Conservation (phyloP, 2,329 filamentous ascomycete genomes). For the Cladosporium colombiae region DNA sequence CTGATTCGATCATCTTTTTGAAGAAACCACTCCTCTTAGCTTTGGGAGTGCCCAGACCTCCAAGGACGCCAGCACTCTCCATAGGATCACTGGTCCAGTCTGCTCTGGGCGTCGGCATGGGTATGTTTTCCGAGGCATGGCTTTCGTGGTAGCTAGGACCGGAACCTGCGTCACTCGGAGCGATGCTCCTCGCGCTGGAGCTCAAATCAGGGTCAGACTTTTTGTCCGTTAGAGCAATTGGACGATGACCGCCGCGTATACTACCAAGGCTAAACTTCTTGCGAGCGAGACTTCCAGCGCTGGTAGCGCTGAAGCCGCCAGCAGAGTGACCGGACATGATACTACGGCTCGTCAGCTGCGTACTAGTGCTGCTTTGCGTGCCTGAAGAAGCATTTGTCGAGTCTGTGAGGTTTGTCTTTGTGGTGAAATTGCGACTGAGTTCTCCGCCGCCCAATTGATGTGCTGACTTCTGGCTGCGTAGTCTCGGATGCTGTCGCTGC, state of each 20-base stretch:
- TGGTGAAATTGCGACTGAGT: constrained; percentile 79
- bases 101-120: constrained; percentile 64
- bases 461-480: constrained; percentile 68
- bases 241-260: constrained; percentile 30
- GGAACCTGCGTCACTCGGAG: constrained; percentile 54
- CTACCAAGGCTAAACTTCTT: constrained; percentile 60
- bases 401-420: constrained; percentile 80
- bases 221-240: constrained; percentile 26
- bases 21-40: constrained; percentile 86
- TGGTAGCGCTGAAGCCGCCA: constrained; percentile 88
- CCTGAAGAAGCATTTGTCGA: constrained; percentile 58
- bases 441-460: constrained; percentile 71
- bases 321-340: constrained; percentile 94
- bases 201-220: constrained; percentile 32
- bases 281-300: constrained; percentile 87
- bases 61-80: constrained; percentile 69
- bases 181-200: constrained; percentile 45
- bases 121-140: constrained; percentile 61
- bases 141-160: constrained; percentile 75
- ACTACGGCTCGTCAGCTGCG: constrained; percentile 77
- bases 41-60: constrained; percentile 74
- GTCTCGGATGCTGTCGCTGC: constrained; percentile 45
- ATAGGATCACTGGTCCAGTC: constrained; percentile 61
- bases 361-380: constrained; percentile 69
- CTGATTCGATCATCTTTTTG: constrained; percentile 91